Evolutionary conservation across 371 early-diverging fungal species (phyloP).

Genomic region (Syncephalastrum sp.): DNA sequence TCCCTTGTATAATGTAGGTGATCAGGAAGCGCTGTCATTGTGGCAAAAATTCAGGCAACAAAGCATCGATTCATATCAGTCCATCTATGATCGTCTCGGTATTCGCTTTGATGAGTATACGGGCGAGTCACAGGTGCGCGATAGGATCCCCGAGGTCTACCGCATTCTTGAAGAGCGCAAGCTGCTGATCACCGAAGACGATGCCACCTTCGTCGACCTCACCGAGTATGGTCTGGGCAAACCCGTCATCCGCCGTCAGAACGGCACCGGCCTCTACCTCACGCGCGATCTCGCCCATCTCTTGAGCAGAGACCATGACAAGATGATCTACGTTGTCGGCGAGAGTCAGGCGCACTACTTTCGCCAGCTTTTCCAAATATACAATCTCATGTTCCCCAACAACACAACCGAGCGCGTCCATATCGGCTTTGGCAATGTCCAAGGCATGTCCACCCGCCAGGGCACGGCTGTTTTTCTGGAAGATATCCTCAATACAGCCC

Average conservation of each 20-base stretch:
- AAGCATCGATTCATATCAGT: conserved; percentile 84
- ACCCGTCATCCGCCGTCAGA: conserved; percentile 79
- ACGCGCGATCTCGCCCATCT: conserved; percentile 97
- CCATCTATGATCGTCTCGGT: conserved; percentile 85
- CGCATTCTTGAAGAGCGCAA: conserved; percentile 45
- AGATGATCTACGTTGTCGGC: conserved; percentile 92
- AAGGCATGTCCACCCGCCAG: conserved; percentile 95
- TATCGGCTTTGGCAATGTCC: conserved; percentile 92
- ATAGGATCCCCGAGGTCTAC: conserved; percentile 68
- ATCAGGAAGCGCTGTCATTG: conserved; percentile 56
- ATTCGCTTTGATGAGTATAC: conserved; percentile 95
- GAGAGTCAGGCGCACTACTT: conserved; percentile 90
- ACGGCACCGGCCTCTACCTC: conserved; percentile 94
- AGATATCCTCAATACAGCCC: conserved; percentile 89
- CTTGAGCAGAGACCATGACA: conserved; percentile 79
- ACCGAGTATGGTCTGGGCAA: conserved; percentile 70
- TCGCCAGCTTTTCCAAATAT: conserved; percentile 89
- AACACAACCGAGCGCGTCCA: conserved; percentile 48
- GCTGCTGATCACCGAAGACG: conserved; percentile 11
- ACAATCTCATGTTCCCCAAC: conserved; percentile 54
- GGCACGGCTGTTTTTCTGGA: conserved; percentile 96
- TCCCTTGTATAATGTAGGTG: background rate
- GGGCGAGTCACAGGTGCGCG: conserved; percentile 91
- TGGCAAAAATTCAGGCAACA: conserved; percentile 91
- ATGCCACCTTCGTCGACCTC: conserved; percentile 78